Percentiles rank a stretch among this genome's conserved stretches.
phyloP scores from a whole-genome alignment of 164 flowering plant genomes.

The Kalanchoe fedtschenkoi region DNA sequence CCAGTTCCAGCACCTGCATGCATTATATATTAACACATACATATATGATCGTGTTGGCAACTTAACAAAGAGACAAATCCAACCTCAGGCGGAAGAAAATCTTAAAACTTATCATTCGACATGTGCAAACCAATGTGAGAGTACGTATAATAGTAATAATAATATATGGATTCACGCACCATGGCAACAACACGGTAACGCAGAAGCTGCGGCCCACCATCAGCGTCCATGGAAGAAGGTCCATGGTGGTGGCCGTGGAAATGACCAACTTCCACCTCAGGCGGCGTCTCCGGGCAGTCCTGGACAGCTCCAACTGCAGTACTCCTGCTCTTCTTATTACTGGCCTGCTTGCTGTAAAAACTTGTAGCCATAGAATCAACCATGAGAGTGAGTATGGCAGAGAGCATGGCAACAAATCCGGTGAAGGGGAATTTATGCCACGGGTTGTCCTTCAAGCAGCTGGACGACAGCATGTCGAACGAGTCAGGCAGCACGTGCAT shows the following conservation, averaged over 20 bases:
- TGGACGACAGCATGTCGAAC: slow-evolving; percentile 17
- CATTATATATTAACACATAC: too few species aligned
- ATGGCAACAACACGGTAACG: slow-evolving; percentile 32
- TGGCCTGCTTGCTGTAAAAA: slow-evolving; percentile 9
- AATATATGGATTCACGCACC: slow-evolving; percentile 14
- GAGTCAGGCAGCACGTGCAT: slow-evolving; percentile 51
- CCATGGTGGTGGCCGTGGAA: slow-evolving; percentile 18
- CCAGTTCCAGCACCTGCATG: slow-evolving; percentile 41
- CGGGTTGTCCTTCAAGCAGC: too few species aligned
- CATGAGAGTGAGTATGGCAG: slow-evolving; percentile 29
- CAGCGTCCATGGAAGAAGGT: background rate
- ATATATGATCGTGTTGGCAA: too few species aligned
- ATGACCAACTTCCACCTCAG: slow-evolving; percentile 17
- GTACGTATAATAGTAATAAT: too few species aligned
- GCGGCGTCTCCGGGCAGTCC: background rate
- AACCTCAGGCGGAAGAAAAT: too few species aligned
- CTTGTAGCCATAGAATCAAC: slow-evolving; percentile 31
- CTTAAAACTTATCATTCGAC: too few species aligned
- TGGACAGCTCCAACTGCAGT: background rate
- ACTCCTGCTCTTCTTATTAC: background rate
- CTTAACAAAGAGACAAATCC: too few species aligned
- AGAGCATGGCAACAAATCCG: slow-evolving; percentile 32
- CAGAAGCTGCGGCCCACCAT: slow-evolving; percentile 15
- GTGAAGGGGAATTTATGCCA: slow-evolving; percentile 35
- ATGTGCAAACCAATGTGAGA: too few species aligned